Base-by-base conservation (phyloP, 2,329 filamentous ascomycete species). In the Xylaria sp. region DNA sequence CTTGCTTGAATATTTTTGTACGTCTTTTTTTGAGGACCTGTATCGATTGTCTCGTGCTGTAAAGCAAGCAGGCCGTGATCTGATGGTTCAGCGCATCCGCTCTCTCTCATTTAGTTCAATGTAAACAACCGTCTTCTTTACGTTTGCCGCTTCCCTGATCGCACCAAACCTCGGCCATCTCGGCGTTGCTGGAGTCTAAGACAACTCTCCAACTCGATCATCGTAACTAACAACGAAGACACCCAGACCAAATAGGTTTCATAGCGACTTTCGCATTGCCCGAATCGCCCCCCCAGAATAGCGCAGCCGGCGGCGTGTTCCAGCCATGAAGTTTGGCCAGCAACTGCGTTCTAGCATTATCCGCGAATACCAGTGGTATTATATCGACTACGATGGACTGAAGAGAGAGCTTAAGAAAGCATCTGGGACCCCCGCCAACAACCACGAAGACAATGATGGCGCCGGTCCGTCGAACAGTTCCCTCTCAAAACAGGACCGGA, bases 301-400 rank as follows among this genome's bases (percentile, higher is more conserved):
- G 69, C 68, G 62, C 61, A 67, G 80, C 67, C 74, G 75, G 35
- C 85, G 83, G 46, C 84, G 84, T 63, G 76, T 82, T 67, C 75
- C 87, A 79, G 81, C 85, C 81, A 89, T 89, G 87, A 89, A 89
- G 84, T 99, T 98, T 84, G 95, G 95, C 77, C 92, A 97, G 80
- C 94, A 99, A 84, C 88, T 99, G 74, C 92, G 92, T 68, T 94
- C 92, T 73, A 97, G 94, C 76, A 86, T 97, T 75, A 96, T 98
- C 79, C 93, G 92, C 83, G 94, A 98, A 80, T 99, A 96, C 82
- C 89, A 94, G 78, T 97, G 94, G 89, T 92, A 97, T 83, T 99
- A 99, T 81, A 97, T 99, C 79, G 91, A 92, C 80, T 99, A 99
- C 81, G 94, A 97, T 77, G 92, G 90, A 68, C 86, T 99, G 52